Evolutionary conservation across 1,139 yeast genomes (phyloP), one percentile per base, ranked within the genome.

Genomic region (Suhomyces anneliseae): DNA sequence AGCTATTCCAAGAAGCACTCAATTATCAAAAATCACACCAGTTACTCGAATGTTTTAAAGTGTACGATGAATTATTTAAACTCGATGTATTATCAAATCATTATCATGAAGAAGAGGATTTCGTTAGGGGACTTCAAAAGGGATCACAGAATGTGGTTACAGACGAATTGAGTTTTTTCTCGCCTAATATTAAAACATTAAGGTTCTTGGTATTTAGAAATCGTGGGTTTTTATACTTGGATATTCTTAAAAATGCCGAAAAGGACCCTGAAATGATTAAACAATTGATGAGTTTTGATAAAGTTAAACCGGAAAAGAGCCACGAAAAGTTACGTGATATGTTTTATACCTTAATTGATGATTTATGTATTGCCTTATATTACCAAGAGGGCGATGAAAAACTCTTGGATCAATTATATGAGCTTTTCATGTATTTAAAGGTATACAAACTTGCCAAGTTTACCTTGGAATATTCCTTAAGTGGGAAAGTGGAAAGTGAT

Each of bases 171-270:
- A 61, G 69, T 6, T 69, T 68, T 42, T 55, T 81, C 10, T 84
- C 95, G 0, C 95, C 95, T 1, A 82, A 85, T 8, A 78, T 90
- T 31, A 84, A 85, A 55, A 77, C 84, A 8, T 71, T 93, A 39
- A 76, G 96, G 45, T 90, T 88, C 60, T 71, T 92, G 55, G 87
- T 87, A 0, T 84, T 83, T 62, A 77, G 96, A 54, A 93, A 93
- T 61, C 72, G 96, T 49, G 97, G 96, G 0, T 76, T 89, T 52
- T 72, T 89, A 36, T 79, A 83, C 52, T 75, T 87, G 47, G 78
- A 80, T 33, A 80, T 82, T 44, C 64, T 70, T 44, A 55, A 48
- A 44, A 43, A 56, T 48, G 46, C 44, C 12, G 47, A 40, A 8
- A 42, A 45, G 2, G 26, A 40, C 27, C 24, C 12, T 12, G 35